These are phyloP conservation scores for Candida glaebosa DNA, from an alignment of 805 yeast species.

Conservation along the genomic window DNA sequence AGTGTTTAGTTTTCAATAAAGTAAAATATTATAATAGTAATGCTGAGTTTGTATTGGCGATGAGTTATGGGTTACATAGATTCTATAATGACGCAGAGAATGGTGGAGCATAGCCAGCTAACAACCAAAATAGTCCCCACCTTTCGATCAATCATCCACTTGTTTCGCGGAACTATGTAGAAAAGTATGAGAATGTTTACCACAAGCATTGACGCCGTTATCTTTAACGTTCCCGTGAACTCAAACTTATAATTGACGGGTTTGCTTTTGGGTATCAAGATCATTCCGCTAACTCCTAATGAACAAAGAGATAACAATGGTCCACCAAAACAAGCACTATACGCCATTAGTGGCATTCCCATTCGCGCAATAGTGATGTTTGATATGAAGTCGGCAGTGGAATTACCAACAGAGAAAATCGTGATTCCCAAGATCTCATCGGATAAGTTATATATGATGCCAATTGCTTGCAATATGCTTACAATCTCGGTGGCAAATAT, in stretches of 20 bases:
- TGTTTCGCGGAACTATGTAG: constrained; percentile 16
- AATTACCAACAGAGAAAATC: constrained; percentile 87
- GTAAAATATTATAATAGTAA: background rate
- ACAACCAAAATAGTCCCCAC: constrained; percentile 29
- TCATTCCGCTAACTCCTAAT: constrained; percentile 69
- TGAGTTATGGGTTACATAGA: constrained; percentile 1
- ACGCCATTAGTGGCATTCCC: constrained; percentile 85
- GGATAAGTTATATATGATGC: constrained; percentile 56
- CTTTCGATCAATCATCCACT: constrained; percentile 32
- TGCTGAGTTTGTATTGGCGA: too few species aligned
- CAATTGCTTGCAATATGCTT: constrained; percentile 55
- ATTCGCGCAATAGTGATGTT: constrained; percentile 74
- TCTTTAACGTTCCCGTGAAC: constrained; percentile 17
- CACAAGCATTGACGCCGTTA: constrained; percentile 19
- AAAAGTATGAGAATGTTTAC: constrained; percentile 19
- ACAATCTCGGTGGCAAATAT: constrained; percentile 70
- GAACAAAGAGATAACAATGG: constrained; percentile 82
- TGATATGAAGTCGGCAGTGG: constrained; percentile 84
- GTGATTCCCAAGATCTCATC: constrained; percentile 86
- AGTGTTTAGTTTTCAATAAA: constrained; percentile 1
- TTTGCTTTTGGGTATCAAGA: constrained; percentile 12
- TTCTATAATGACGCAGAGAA: constrained; percentile 24
- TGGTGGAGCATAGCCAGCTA: constrained; percentile 28
- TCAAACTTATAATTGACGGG: constrained; percentile 15
- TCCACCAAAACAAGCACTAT: constrained; percentile 95